These are phyloP conservation scores for Neurospora tetraspora DNA, from an alignment of 495 filamentous ascomycete genomes.

Conservation along the genomic window DNA sequence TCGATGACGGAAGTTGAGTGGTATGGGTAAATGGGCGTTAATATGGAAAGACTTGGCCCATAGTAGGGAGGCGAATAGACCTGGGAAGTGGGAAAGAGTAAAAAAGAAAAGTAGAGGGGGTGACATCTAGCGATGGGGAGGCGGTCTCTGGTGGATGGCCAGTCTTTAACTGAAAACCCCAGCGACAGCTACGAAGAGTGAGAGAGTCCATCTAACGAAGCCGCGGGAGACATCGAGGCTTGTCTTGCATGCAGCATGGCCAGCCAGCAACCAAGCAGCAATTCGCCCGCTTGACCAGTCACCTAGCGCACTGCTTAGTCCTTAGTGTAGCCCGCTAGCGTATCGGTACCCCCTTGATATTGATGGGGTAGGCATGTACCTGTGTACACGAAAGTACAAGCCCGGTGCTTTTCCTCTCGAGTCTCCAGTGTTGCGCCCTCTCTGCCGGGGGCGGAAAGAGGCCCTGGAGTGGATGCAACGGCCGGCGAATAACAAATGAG, in stretches of 20 bases:
- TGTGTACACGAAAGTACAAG: slow-evolving; percentile 17
- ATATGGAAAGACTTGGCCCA: slow-evolving; percentile 32
- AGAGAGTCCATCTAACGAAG: neutral
- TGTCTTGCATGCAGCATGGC: neutral
- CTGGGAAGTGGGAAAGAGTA: slow-evolving; percentile 5
- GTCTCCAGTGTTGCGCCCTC: slow-evolving; percentile 5
- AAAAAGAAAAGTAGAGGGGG: neutral
- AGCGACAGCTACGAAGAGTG: neutral
- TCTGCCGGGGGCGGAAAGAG: slow-evolving; percentile 12
- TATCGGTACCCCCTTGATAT: slow-evolving; percentile 1
- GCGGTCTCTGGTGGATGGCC: neutral
- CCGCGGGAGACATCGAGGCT: neutral
- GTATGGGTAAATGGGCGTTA: slow-evolving; percentile 37
- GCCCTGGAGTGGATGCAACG: slow-evolving; percentile 18
- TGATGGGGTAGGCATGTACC: neutral
- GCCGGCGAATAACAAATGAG: slow-evolving; percentile 11
- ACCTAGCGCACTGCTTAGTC: slow-evolving; percentile 8
- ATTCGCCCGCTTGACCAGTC: neutral
- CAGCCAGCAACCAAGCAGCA: neutral
- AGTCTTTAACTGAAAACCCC: slow-evolving; percentile 8
- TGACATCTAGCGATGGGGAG: slow-evolving; percentile 4
- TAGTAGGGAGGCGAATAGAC: slow-evolving; percentile 15
- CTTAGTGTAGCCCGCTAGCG: slow-evolving; percentile 3
- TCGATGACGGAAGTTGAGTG: slow-evolving; percentile 29
- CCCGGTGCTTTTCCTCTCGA: neutral